Evolutionary conservation across 1,139 yeast genomes (phyloP), one percentile per base, ranked within the genome.

Genomic region (Meyerozyma smithsonii): DNA sequence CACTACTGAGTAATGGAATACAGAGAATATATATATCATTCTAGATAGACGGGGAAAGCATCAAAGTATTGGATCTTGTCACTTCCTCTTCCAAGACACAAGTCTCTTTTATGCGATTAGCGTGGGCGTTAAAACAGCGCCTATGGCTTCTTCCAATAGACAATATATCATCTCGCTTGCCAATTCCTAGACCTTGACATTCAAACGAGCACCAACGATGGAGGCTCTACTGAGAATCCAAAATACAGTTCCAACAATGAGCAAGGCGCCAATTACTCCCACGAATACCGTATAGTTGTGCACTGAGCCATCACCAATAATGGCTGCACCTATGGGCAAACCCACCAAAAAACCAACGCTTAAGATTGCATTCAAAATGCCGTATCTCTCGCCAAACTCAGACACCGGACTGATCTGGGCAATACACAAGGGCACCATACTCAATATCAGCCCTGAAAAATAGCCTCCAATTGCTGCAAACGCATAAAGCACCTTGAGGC

Each of bases 401-500:
- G 61, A 56, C 2, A 77, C 72, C 18, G 61, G 58, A n/a, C 74
- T 69, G 15, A 77, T 69, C 32, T 71, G 74, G 1, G 77, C 72
- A 21, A 74, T 62, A 50, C 81, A 75, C 6, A 69, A 68, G 4
- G 81, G 81, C 12, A 76, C 58, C 37, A 75, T 44, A 5, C 77
- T 62, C 39, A 75, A 51, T 3, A 76, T 67, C 4, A 77, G 68
- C 1, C 79, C 79, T 4, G 71, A 62, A 44, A 70, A 67, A 52
- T 77, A 74, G 0, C 86, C 85, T 46, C 74, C 75, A 1, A 72
- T 36, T 5, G 66, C 67, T 6, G 79, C 64, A 51, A 78, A 79
- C 0, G 65, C 64, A 46, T 72, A 67, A 43, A 77, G 60, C 0
- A 61, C 73, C 0, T 54, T 59, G n/a, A 52, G 42, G 35, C 58